phyloP scores from a whole-genome alignment of 768 basidiomycete species.

The Mycena belliarum region DNA sequence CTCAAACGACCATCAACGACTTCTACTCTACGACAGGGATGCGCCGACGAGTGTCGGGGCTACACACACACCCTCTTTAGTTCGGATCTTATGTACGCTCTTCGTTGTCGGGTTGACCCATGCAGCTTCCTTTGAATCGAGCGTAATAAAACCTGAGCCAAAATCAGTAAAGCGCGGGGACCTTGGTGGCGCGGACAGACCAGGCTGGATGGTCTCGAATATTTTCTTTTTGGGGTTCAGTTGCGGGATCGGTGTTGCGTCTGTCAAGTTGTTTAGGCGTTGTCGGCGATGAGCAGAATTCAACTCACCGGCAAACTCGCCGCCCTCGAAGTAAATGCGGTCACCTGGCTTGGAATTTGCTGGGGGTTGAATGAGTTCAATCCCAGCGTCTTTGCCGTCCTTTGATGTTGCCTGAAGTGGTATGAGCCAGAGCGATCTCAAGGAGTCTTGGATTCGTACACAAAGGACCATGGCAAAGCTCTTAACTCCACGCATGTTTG shows the following conservation, averaged over 20 bases:
- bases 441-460: conserved; percentile 43
- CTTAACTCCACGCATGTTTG: conserved; percentile 95
- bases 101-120: conserved; percentile 89
- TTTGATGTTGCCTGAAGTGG: conserved; percentile 77
- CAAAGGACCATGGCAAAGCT: conserved; percentile 98
- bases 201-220: conserved; percentile 95
- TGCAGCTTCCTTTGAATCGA: conserved; percentile 85
- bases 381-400: conserved; percentile 85
- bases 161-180: background rate
- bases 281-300: background rate
- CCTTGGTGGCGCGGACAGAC: conserved; percentile 35
- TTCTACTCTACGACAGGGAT: conserved; percentile 72
- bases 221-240: conserved; percentile 99
- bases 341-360: conserved; percentile 86
- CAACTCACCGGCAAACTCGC: conserved; percentile 74
- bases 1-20: background rate
- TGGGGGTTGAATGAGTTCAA: conserved; percentile 92
- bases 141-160: conserved; percentile 76
- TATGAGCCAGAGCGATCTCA: background rate
- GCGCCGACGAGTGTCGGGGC: conserved; percentile 86
- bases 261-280: conserved; percentile 31
- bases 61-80: conserved; percentile 78
- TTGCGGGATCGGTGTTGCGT: conserved; percentile 70
- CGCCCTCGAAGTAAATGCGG: conserved; percentile 91
- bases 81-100: conserved; percentile 80